phyloP scores from a whole-genome alignment of 2,329 filamentous ascomycete genomes.

The Talaromyces sp. region DNA sequence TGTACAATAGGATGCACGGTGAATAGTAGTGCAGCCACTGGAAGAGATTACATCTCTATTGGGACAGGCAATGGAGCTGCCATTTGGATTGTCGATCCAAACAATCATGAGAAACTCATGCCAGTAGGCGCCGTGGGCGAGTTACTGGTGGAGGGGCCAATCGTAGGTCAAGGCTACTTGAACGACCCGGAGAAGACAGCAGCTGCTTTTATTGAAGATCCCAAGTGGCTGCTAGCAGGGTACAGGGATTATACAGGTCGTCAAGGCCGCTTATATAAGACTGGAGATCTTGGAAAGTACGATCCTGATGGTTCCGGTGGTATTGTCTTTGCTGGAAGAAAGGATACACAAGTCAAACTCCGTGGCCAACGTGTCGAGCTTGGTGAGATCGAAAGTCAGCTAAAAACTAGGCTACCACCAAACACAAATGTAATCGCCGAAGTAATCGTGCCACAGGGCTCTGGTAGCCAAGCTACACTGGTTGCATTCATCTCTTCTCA shows the following conservation, averaged over 20 bases:
- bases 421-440: conserved; percentile 26
- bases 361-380: conserved; percentile 58
- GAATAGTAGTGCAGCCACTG: conserved; percentile 11
- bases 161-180: conserved; percentile 38
- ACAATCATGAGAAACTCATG: conserved; percentile 18
- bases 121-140: conserved; percentile 40
- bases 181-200: conserved; percentile 22
- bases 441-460: conserved; percentile 38
- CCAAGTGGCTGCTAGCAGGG: conserved; percentile 18
- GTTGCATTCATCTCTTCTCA: conserved; percentile 29
- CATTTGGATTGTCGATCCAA: conserved; percentile 24
- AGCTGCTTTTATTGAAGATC: conserved; percentile 19
- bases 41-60: conserved; percentile 15
- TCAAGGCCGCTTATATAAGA: conserved; percentile 20
- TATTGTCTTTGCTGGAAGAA: conserved; percentile 32
- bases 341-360: conserved; percentile 59
- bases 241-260: not conserved
- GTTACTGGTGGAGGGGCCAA: conserved; percentile 39
- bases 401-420: conserved; percentile 15
- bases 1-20: conserved; percentile 26
- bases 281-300: conserved; percentile 24
- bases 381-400: conserved; percentile 40
- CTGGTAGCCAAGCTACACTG: conserved; percentile 26
- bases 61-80: conserved; percentile 14
- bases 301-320: conserved; percentile 22